phyloP scores from a whole-genome alignment of 352 stramenopile species.

The Saprolegnia diclina region DNA sequence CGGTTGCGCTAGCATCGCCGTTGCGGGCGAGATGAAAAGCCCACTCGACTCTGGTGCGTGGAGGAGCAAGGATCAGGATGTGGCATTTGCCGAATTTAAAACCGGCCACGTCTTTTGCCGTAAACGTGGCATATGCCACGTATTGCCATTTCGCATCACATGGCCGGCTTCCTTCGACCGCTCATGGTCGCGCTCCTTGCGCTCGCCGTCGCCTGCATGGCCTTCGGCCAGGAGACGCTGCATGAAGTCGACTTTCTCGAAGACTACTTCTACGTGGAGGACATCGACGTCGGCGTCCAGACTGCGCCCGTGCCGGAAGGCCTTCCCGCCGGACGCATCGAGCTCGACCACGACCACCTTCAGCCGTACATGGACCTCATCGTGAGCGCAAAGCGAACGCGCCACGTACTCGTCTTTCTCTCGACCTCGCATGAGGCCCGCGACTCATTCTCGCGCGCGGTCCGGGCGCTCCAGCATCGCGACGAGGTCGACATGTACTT shows the following conservation, averaged over 20 bases:
- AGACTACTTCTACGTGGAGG: constrained; percentile 22
- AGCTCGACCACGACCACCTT: background rate
- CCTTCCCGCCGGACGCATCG: background rate
- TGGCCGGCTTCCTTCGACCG: background rate
- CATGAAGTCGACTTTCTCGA: constrained; percentile 19
- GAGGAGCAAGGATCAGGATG: background rate
- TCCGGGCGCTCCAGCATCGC: background rate
- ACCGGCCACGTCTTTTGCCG: background rate
- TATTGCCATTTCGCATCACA: background rate
- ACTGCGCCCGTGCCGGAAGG: background rate
- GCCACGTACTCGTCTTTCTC: constrained; percentile 19
- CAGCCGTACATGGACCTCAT: constrained; percentile 17
- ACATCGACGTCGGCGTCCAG: background rate
- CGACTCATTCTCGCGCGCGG: background rate
- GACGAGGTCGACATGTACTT: constrained; percentile 9
- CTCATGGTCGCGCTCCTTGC: background rate
- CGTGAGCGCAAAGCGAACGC: background rate
- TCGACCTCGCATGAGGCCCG: constrained; percentile 14
- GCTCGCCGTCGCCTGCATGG: background rate
- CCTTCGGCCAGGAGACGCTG: background rate
- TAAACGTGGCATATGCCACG: background rate
- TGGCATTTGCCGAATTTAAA: constrained; percentile 9
- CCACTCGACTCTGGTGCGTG: too few species aligned
- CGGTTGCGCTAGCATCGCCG: too few species aligned
- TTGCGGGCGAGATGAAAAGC: too few species aligned